A percentile compares a stretch with the other conserved stretches of the same genome.
Conservation (phyloP, 345 rosid species). For the Conringia planisiliqua region DNA sequence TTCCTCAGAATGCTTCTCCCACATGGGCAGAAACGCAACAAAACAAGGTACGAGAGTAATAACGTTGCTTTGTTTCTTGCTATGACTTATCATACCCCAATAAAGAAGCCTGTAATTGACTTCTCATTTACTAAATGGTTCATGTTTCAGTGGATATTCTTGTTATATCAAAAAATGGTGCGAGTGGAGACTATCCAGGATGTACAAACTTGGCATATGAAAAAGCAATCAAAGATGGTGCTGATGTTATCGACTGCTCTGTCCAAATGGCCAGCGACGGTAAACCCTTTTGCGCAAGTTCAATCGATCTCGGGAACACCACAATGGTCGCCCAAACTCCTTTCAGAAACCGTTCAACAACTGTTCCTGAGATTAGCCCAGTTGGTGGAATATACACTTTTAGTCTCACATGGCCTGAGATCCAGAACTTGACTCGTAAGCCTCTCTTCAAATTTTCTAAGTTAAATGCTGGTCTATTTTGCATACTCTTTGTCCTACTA, state of each 20-base stretch:
- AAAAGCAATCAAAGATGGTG: conserved; percentile 66
- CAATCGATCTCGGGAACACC: conserved; percentile 53
- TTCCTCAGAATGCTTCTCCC: conserved; percentile 71
- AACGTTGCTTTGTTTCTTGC: not conserved
- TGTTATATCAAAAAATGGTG: conserved; percentile 74
- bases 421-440: conserved; percentile 63
- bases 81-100: not conserved
- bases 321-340: conserved; percentile 39
- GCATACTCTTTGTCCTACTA: conserved; percentile 1
- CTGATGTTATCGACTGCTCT: conserved; percentile 76
- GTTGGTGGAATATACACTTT: conserved; percentile 56
- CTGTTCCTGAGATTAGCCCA: conserved; percentile 42
- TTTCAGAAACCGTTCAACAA: conserved; percentile 33
- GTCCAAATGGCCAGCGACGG: conserved; percentile 84
- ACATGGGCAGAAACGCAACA: conserved; percentile 50
- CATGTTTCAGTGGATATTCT: conserved; percentile 41
- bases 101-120: not conserved
- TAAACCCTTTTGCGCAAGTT: conserved; percentile 58
- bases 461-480: not conserved
- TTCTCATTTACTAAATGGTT: not conserved
- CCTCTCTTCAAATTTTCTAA: not conserved
- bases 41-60: conserved; percentile 47
- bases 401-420: conserved; percentile 62
- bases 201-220: conserved; percentile 76
- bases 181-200: conserved; percentile 94